Evolutionary conservation across 2,329 filamentous ascomycete species (phyloP), one percentile per base, ranked within the genome.

Genomic region (Knoxdaviesia proteae): DNA sequence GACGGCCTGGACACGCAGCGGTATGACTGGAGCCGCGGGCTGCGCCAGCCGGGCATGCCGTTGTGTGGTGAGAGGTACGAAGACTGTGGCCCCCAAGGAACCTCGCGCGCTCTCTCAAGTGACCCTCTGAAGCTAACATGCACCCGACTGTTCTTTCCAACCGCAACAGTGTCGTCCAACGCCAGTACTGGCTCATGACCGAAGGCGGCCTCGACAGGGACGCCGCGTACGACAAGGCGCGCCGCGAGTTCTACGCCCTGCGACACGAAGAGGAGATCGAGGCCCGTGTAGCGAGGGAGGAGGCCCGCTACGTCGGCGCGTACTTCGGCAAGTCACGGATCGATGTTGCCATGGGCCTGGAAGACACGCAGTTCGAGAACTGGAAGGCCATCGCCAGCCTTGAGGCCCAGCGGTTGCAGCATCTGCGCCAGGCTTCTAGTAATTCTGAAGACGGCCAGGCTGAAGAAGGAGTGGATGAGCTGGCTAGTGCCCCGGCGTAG

Each of bases 201-300:
- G 74, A 74, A 48, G 53, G 67, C 6, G 63, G 65, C 42, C 68
- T 82, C 56, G 69, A 66, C 41, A 72, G 72, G 55, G 65, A 69
- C 36, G 59, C 72, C 50, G 86, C 90, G 33, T 98, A 98, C 64
- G 88, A 96, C 60, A 64, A 67, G 44, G 86, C 82, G 6, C 81
- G 90, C 46, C 79, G 78, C 49, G 88, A 98, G 58, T 94, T 96
- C 61, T 98, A 98, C 63, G 65, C 70, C 39, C 61, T 88, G 48
- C 80, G 90, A 46, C 80, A 93, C 51, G 67, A 75, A 46, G 77
- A 92, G 52, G 86, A 94, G 49, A 72, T 94, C 40, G 77, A 88
- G 61, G 70, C 74, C 50, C 77, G 87, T 51, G 71, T 98, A 46
- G 83, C 88, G 6, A 68, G 75, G 41, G 90, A 98, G 61, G 90